Conservation (phyloP, 345 rosid species). For the Ricinus communis region DNA sequence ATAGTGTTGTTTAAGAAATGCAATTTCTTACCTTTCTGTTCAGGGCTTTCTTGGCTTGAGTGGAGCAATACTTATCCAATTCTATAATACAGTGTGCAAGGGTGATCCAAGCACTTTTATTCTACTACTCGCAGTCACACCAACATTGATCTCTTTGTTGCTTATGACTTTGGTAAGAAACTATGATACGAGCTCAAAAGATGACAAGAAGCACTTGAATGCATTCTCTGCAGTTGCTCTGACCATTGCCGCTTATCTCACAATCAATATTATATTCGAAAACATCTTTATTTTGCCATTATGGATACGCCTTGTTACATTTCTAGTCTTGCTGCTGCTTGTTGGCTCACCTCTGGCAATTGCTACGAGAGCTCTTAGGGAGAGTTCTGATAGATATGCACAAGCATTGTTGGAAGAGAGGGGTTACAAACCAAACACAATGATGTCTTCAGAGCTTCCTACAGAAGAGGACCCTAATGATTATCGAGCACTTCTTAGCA, state of each 20-base stretch:
- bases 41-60: constrained; percentile 95
- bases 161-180: constrained; percentile 66
- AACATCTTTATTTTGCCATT: constrained; percentile 50
- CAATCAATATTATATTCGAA: constrained; percentile 52
- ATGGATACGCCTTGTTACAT: constrained; percentile 46
- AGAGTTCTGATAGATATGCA: constrained; percentile 30
- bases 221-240: constrained; percentile 67
- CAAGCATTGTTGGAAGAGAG: constrained; percentile 30
- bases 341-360: constrained; percentile 57
- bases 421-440: constrained; percentile 21
- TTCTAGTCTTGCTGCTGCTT: constrained; percentile 47
- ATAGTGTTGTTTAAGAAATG: not conserved
- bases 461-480: constrained; percentile 9
- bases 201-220: constrained; percentile 71
- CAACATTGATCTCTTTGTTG: constrained; percentile 56
- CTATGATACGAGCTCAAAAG: constrained; percentile 40
- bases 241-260: constrained; percentile 67
- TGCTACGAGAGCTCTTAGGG: constrained; percentile 54
- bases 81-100: constrained; percentile 56
- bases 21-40: constrained; percentile 8
- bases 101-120: constrained; percentile 59
- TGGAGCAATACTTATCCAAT: constrained; percentile 74
- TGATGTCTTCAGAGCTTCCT: not conserved
- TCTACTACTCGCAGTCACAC: constrained; percentile 65
- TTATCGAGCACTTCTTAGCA: constrained; percentile 30